Conservation (phyloP, 2,329 filamentous ascomycete species). For the Epichloe hybrida region DNA sequence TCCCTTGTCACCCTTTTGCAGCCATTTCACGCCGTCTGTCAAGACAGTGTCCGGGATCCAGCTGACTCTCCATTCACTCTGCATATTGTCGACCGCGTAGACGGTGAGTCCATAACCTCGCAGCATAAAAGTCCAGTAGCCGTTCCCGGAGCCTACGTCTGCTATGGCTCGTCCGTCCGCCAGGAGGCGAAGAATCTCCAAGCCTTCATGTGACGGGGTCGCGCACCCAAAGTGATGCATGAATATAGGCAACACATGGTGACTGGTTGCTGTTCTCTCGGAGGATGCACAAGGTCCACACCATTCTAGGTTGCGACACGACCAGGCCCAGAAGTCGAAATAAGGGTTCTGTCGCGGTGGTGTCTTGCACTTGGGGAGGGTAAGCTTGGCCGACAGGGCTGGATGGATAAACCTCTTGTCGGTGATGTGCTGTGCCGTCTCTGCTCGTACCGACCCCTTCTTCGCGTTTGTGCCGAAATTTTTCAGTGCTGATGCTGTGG, state of each 20-base stretch:
- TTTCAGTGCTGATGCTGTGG: conserved; percentile 47
- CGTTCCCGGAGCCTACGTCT: conserved; percentile 59
- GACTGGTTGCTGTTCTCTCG: conserved; percentile 38
- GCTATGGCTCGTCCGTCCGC: conserved; percentile 40
- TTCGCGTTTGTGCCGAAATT: conserved; percentile 51
- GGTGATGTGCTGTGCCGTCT: conserved; percentile 42
- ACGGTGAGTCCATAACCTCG: conserved; percentile 42
- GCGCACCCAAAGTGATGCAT: conserved; percentile 72
- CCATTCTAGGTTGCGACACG: conserved; percentile 51
- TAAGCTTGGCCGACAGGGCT: conserved; percentile 22
- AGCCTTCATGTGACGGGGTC: conserved; percentile 52
- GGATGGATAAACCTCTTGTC: conserved; percentile 38
- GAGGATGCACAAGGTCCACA: conserved; percentile 43
- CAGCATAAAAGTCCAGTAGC: conserved; percentile 65
- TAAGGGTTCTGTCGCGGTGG: conserved; percentile 46
- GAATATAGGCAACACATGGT: conserved; percentile 57
- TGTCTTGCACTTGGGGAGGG: conserved; percentile 33
- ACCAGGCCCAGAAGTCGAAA: conserved; percentile 53
- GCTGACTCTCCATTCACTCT: conserved; percentile 52
- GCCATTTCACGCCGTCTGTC: conserved; percentile 45
- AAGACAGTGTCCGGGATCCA: conserved; percentile 57
- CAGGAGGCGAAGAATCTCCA: conserved; percentile 45
- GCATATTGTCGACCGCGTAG: conserved; percentile 51
- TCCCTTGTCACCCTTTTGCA: conserved; percentile 34
- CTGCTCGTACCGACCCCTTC: conserved; percentile 44